Evolutionary conservation across 805 yeast species (phyloP).

Genomic region (Candida bentonensis): DNA sequence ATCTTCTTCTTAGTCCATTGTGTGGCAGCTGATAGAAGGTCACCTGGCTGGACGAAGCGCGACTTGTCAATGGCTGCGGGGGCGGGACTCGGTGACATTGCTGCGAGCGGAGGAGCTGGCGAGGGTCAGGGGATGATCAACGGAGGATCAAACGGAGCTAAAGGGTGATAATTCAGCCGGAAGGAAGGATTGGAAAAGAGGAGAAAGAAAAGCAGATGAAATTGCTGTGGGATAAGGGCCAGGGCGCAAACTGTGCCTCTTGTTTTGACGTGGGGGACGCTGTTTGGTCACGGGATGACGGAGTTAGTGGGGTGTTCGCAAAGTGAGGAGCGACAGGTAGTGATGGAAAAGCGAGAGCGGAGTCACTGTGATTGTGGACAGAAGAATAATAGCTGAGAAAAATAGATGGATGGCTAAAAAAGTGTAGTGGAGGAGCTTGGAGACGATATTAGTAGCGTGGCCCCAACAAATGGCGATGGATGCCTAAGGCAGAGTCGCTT

Average conservation of each 20-base stretch:
- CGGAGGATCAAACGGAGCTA: background rate
- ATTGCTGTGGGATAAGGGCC: background rate
- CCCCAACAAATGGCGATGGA: background rate
- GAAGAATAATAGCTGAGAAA: background rate
- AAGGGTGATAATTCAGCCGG: too few species aligned
- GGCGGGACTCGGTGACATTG: background rate
- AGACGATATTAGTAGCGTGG: background rate
- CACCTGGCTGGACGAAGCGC: background rate
- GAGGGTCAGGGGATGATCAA: background rate
- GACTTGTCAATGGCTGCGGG: background rate
- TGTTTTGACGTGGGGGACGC: background rate
- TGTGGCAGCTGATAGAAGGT: background rate
- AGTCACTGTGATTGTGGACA: background rate
- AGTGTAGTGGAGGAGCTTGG: background rate
- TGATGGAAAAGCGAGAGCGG: background rate
- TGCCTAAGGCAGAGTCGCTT: background rate
- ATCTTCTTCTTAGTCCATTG: slow-evolving; percentile 1
- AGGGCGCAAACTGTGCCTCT: background rate
- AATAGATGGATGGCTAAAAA: background rate
- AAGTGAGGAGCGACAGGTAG: background rate
- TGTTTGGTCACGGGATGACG: background rate
- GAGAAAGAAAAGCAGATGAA: background rate
- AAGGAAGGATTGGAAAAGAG: background rate
- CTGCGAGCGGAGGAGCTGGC: background rate
- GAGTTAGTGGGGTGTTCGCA: background rate